These are phyloP conservation scores for Trametes sp. DNA, from an alignment of 1,284 basidiomycete species.

Conservation along the genomic window DNA sequence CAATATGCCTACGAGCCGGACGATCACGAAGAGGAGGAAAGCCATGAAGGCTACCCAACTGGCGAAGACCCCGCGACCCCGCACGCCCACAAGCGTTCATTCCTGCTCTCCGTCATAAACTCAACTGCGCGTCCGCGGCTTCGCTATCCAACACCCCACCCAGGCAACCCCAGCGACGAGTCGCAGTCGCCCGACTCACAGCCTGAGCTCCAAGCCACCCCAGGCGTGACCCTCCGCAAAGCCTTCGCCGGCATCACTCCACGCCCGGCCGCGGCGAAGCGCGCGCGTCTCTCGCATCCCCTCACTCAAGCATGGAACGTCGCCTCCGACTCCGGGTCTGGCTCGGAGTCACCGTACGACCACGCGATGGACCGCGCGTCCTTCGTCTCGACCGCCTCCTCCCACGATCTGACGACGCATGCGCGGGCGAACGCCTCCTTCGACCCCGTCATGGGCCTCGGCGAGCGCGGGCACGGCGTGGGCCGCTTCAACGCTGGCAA, in stretches of 20 bases:
- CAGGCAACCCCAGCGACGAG: conserved; percentile 43
- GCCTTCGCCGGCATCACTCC: conserved; percentile 73
- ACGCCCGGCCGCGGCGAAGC: conserved; percentile 46
- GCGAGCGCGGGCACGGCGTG: conserved; percentile 60
- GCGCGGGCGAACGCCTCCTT: conserved; percentile 85
- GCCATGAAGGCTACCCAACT: conserved; percentile 4
- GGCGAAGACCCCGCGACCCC: conserved; percentile 59
- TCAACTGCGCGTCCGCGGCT: conserved; percentile 77
- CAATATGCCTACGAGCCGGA: conserved; percentile 33
- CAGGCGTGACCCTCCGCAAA: conserved; percentile 45
- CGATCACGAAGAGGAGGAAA: conserved; percentile 18
- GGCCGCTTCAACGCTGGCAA: conserved; percentile 83
- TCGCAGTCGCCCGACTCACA: conserved; percentile 27
- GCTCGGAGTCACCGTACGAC: conserved; percentile 39
- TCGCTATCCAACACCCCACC: conserved; percentile 71
- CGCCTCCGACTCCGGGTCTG: conserved; percentile 39
- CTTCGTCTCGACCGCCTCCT: conserved; percentile 81
- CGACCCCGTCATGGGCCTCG: conserved; percentile 77
- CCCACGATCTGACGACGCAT: conserved; percentile 83
- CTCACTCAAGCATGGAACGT: conserved; percentile 57
- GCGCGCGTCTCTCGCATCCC: conserved; percentile 61
- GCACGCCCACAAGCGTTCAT: conserved; percentile 71
- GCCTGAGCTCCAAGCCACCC: conserved; percentile 32
- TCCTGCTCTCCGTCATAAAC: conserved; percentile 80
- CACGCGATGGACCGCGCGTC: conserved; percentile 56